phyloP scores from a whole-genome alignment of 2,329 filamentous ascomycete genomes.

The Pseudogymnoascus sp. region DNA sequence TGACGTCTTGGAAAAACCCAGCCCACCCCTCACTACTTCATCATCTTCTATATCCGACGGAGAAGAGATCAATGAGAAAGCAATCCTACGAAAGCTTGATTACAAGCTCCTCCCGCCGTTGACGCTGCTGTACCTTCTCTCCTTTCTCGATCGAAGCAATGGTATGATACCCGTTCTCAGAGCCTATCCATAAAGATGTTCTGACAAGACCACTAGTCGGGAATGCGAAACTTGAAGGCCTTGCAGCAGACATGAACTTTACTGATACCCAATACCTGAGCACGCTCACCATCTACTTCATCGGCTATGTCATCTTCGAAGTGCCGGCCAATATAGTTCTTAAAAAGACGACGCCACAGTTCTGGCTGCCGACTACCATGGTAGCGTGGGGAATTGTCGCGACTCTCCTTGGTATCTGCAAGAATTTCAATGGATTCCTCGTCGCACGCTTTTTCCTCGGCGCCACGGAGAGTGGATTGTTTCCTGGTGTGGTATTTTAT shows the following conservation, averaged over 20 bases:
- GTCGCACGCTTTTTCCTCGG: slow-evolving; percentile 48
- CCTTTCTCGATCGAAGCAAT: slow-evolving; percentile 51
- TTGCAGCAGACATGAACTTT: slow-evolving; percentile 44
- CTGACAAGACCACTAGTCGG: slow-evolving; percentile 38
- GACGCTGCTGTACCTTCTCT: slow-evolving; percentile 47
- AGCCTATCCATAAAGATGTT: background rate
- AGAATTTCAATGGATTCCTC: slow-evolving; percentile 44
- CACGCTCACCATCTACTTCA: slow-evolving; percentile 58
- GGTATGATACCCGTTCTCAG: slow-evolving; percentile 36
- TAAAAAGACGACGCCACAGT: slow-evolving; percentile 48
- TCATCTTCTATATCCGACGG: background rate
- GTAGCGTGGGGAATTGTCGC: slow-evolving; percentile 48
- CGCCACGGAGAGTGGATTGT: slow-evolving; percentile 55
- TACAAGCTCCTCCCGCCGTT: slow-evolving; percentile 44
- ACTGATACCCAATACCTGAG: slow-evolving; percentile 57
- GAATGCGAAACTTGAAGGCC: slow-evolving; percentile 49
- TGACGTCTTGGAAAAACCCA: background rate
- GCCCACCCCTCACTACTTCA: background rate
- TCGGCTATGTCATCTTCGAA: slow-evolving; percentile 52
- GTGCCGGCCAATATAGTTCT: slow-evolving; percentile 56
- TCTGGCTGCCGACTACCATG: slow-evolving; percentile 52
- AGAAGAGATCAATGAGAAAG: slow-evolving; percentile 43
- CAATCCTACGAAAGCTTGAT: slow-evolving; percentile 51
- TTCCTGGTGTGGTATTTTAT: slow-evolving; percentile 72
- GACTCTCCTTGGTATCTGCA: slow-evolving; percentile 42